Percentiles rank a stretch among this genome's conserved stretches.
Conservation (phyloP, 495 filamentous ascomycete genomes). For the Hypoxylon fragiforme region DNA sequence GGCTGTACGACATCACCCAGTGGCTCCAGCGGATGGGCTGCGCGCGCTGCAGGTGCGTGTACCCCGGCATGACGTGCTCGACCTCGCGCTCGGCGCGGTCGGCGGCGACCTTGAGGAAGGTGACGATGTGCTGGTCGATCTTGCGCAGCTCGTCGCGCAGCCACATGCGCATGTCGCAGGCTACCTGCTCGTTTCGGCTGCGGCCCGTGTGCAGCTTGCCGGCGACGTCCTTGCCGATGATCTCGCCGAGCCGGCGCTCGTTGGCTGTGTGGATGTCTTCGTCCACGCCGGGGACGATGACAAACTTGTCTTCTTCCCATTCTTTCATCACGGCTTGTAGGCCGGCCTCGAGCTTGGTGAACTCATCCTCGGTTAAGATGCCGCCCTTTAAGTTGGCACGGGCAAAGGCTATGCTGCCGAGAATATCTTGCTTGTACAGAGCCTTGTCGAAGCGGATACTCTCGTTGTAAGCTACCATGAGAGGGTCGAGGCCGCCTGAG, state of each 20-base stretch:
- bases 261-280: slow-evolving; percentile 90
- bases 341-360: slow-evolving; percentile 73
- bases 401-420: slow-evolving; percentile 83
- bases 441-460: slow-evolving; percentile 82
- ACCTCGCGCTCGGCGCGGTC: slow-evolving; percentile 79
- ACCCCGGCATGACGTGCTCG: slow-evolving; percentile 62
- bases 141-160: slow-evolving; percentile 73
- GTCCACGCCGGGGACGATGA: slow-evolving; percentile 62
- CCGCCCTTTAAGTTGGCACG: slow-evolving; percentile 76
- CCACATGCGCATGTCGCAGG: slow-evolving; percentile 93
- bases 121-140: slow-evolving; percentile 69
- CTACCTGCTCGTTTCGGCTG: slow-evolving; percentile 91
- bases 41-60: slow-evolving; percentile 91
- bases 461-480: slow-evolving; percentile 89
- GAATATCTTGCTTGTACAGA: slow-evolving; percentile 80
- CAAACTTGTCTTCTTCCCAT: slow-evolving; percentile 67
- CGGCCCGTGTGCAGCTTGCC: slow-evolving; percentile 95
- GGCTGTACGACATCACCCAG: slow-evolving; percentile 80
- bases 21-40: slow-evolving; percentile 90
- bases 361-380: slow-evolving; percentile 76
- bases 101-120: slow-evolving; percentile 72
- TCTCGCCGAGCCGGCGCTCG: slow-evolving; percentile 85
- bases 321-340: slow-evolving; percentile 73
- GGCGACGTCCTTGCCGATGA: slow-evolving; percentile 82
- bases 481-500: slow-evolving; percentile 62